A percentile compares a stretch with the other conserved stretches of the same genome.
Conservation (phyloP, 257 asterid genomes). For the Solanum ossicruentum region DNA sequence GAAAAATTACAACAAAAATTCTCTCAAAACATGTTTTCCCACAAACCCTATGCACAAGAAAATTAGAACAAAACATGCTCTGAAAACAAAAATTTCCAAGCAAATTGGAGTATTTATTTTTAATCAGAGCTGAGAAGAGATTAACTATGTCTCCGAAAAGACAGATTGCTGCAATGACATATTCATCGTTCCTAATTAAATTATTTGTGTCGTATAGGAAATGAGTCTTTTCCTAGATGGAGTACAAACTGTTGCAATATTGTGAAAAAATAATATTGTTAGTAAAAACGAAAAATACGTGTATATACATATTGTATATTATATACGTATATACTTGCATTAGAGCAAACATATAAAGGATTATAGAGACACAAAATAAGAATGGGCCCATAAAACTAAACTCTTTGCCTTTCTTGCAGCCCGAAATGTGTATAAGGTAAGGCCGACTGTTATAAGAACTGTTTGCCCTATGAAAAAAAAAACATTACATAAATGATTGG, state of each 20-base stretch:
- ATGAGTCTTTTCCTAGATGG: slow-evolving; percentile 10
- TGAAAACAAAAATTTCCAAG: neutral
- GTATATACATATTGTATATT: too few species aligned
- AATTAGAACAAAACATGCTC: neutral
- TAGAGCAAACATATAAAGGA: slow-evolving; percentile 37
- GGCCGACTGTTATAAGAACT: slow-evolving; percentile 23
- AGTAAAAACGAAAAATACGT: too few species aligned
- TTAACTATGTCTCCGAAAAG: slow-evolving; percentile 50
- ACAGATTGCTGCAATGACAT: slow-evolving; percentile 33
- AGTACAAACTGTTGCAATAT: slow-evolving; percentile 23
- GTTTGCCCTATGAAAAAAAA: slow-evolving; percentile 23
- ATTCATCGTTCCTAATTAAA: slow-evolving; percentile 53
- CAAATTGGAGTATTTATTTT: neutral
- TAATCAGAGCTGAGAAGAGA: slow-evolving; percentile 25
- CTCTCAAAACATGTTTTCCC: too few species aligned
- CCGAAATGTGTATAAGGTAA: slow-evolving; percentile 54
- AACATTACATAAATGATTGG: neutral
- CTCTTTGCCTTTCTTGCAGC: slow-evolving; percentile 56
- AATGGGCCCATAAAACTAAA: slow-evolving; percentile 60
- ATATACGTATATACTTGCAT: slow-evolving; percentile 25
- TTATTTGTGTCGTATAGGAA: slow-evolving; percentile 66
- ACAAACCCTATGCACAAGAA: neutral
- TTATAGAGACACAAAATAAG: slow-evolving; percentile 34
- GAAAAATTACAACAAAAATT: neutral
- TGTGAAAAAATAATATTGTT: neutral